Evolutionary conservation across 2,329 filamentous ascomycete genomes (phyloP).

Genomic region (Lasiodiplodia hormozganensis): DNA sequence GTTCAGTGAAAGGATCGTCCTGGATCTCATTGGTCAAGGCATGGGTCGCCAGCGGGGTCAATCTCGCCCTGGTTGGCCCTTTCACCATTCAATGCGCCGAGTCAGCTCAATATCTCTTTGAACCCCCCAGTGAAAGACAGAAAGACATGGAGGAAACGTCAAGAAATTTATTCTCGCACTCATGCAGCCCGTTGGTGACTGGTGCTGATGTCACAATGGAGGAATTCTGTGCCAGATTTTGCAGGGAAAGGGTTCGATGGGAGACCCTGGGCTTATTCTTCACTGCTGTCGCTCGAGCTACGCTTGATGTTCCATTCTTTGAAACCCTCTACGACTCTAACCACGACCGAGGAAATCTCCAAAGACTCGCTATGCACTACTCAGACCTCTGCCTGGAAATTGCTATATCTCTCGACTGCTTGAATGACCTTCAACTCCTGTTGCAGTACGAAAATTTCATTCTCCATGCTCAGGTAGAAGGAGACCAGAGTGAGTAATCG

Average conservation of each 20-base stretch:
- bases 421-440: slow-evolving; percentile 55
- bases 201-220: slow-evolving; percentile 18
- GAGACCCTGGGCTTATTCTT: slow-evolving; percentile 51
- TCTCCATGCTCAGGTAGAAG: slow-evolving; percentile 28
- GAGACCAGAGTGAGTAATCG: slow-evolving; percentile 38
- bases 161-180: slow-evolving; percentile 30
- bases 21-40: slow-evolving; percentile 35
- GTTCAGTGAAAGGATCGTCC: slow-evolving; percentile 29
- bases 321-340: slow-evolving; percentile 19
- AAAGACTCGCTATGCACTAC: slow-evolving; percentile 43
- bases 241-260: slow-evolving; percentile 45
- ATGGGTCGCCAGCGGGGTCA: slow-evolving; percentile 37
- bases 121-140: background rate
- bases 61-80: slow-evolving; percentile 37
- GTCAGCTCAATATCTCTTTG: slow-evolving; percentile 30
- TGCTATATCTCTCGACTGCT: slow-evolving; percentile 40
- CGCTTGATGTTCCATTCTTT: slow-evolving; percentile 40
- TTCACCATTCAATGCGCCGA: slow-evolving; percentile 36
- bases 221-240: slow-evolving; percentile 32
- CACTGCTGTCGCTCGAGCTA: slow-evolving; percentile 47
- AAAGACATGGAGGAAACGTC: background rate
- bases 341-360: slow-evolving; percentile 39
- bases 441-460: slow-evolving; percentile 36
- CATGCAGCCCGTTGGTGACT: slow-evolving; percentile 30
- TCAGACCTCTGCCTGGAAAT: slow-evolving; percentile 47